These are phyloP conservation scores for Ceratobasidium sp. DNA, from an alignment of 1,284 basidiomycete genomes.

Conservation along the genomic window DNA sequence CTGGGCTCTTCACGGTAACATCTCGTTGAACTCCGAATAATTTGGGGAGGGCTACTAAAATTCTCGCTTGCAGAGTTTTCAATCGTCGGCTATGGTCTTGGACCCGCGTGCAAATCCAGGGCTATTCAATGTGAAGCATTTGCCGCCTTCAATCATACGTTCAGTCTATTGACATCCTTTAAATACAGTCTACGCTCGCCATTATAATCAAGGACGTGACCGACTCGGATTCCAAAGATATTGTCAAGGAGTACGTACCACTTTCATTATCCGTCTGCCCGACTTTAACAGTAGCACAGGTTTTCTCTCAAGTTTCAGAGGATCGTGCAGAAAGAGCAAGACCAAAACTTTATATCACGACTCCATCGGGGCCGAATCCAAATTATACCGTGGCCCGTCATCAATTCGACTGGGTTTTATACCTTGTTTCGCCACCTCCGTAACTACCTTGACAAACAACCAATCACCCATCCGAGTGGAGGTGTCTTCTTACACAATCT, in stretches of 20 bases:
- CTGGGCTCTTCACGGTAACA: conserved; percentile 63
- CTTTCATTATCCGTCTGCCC: neutral
- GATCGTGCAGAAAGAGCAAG: conserved; percentile 72
- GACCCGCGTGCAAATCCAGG: conserved; percentile 71
- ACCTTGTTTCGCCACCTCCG: conserved; percentile 65
- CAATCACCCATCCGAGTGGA: conserved; percentile 63
- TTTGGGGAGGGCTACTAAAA: neutral
- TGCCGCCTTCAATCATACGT: neutral
- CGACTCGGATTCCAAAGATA: conserved; percentile 69
- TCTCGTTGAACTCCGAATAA: neutral
- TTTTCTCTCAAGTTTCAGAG: conserved; percentile 69
- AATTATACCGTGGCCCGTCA: conserved; percentile 77
- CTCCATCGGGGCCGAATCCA: conserved; percentile 68
- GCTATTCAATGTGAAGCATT: conserved; percentile 60
- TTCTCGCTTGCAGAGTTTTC: conserved; percentile 66
- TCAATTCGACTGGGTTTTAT: conserved; percentile 72
- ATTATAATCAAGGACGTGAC: conserved; percentile 79
- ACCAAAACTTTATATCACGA: conserved; percentile 71
- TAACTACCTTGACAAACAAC: conserved; percentile 63
- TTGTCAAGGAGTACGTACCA: conserved; percentile 59
- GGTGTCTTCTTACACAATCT: conserved; percentile 69
- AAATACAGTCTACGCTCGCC: conserved; percentile 64
- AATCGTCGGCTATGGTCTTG: conserved; percentile 70
- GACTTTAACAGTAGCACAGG: conserved; percentile 54
- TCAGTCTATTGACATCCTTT: neutral